Percentiles rank a stretch among this genome's conserved stretches.
phyloP scores from a whole-genome alignment of 1,139 yeast genomes.

The Pichia sp. region DNA sequence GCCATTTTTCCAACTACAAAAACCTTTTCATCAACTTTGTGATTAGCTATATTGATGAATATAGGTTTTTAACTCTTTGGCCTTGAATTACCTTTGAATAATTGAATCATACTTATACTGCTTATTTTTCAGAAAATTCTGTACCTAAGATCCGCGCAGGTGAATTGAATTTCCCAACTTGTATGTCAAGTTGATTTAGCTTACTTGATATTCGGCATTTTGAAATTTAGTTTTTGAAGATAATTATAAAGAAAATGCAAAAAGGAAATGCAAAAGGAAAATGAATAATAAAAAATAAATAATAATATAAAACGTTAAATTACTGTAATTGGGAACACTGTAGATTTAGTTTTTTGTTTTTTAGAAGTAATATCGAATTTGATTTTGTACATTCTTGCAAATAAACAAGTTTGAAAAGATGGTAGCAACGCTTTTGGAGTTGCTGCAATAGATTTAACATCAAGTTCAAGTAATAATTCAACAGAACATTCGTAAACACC shows the following conservation, averaged over 20 bases:
- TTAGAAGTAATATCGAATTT: neutral
- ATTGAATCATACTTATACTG: too few relatives aligned
- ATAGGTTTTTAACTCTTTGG: too few relatives aligned
- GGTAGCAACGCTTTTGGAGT: conserved; percentile 9
- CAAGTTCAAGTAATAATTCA: neutral
- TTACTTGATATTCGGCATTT: too few relatives aligned
- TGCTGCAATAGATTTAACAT: neutral
- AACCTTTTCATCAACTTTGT: neutral
- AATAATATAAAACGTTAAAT: neutral
- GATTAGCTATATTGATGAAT: neutral
- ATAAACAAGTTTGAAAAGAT: conserved; percentile 10
- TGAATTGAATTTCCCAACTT: too few relatives aligned
- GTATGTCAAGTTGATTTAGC: too few relatives aligned
- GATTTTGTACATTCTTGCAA: conserved; percentile 9
- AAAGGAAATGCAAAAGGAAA: neutral
- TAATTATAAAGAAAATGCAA: neutral
- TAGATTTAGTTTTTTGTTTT: neutral
- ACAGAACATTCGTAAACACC: neutral
- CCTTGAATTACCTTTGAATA: neutral
- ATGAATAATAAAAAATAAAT: neutral
- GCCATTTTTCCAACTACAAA: conserved; percentile 7
- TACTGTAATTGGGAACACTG: conserved; percentile 5
- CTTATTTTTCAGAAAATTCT: too few relatives aligned
- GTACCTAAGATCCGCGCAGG: neutral
- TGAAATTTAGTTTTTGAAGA: neutral